Evolutionary conservation across 139 green algal species (phyloP), one percentile per base, ranked within the genome.

Genomic region (Chlorella sp.): DNA sequence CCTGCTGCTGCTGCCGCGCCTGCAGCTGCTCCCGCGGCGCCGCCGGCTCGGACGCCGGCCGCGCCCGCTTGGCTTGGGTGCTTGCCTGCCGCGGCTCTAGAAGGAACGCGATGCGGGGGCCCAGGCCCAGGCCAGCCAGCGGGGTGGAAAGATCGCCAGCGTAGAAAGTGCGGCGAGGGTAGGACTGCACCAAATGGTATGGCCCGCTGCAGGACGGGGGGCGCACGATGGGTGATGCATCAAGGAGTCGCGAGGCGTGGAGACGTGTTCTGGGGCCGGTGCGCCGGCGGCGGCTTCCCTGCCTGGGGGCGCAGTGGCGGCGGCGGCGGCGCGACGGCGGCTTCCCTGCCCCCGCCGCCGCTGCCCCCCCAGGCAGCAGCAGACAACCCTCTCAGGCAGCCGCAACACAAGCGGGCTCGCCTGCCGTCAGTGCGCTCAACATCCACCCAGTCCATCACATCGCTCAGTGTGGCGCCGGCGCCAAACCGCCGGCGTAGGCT

Each of bases 391-490:
- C 14, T 55, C 17, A 21, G 15, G 23, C 36, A 67, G 36, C 59
- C 6, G 6, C 35, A 27, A 14, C 17, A 55, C 33, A 40, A 43
- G 5, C 43, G 19, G 2, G 11, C 5, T n/a, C 31, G 17, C 14
- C 71, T 51, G 40, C 56, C 58, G 42, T 77, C 71, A 6, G 56
- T 77, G 25, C 71, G 55, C 17, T 77, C 40, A 0, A 41, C 56
- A 38, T 77, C 71, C 29, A 77, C 17, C 36, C 58, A 77, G 42
- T 68, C 56, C 56, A 60, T 29, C 56, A 77, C 71, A 14, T 41
- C 27, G 17, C 41, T 15, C 56, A 77, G 56, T 17, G 40, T 40
- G 29, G 56, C 15, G 31, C 19, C 33, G 25, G 29, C 12, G 31
- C 14, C 21, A 27, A 67, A 67, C 0, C 23, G 43, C 15, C 27